Evolutionary conservation across 2,329 filamentous ascomycete genomes (phyloP), one percentile per base, ranked within the genome.

Genomic region (Madurella fahalii): DNA sequence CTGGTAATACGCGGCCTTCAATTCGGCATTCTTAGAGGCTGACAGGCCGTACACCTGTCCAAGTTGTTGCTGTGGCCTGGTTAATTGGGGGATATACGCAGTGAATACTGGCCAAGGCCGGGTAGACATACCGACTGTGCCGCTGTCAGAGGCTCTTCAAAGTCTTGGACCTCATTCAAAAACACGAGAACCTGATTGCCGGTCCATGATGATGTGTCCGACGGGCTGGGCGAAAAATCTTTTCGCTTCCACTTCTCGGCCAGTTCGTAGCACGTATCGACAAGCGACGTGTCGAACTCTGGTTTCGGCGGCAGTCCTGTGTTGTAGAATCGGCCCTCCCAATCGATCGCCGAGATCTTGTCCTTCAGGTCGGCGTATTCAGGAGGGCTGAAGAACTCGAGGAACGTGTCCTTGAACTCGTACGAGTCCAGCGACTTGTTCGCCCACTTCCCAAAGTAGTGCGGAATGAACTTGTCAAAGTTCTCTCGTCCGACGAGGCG

Each of bases 401-500:
- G 69, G 50, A 96, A 85, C 1, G 90, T 95, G 47, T 86, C 78
- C 69, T 93, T 95, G 81, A 99, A 99, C 66, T 97, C 90, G 64
- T 89, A 95, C 2, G 90, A 95, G 72, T 96, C 91, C 8, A 99
- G 80, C 2, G 90, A 96, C 71, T 91, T 93, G 67, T 83, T 82
- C 54, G 88, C 85, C 82, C 87, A 97, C 40, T 82, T 89, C 31
- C 80, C 84, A 70, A 97, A 97, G 75, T 97, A 96, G 71, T 96
- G 85, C 15, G 92, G 91, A 66, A 97, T 96, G 72, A 97, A 99
- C 64, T 85, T 87, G 77, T 97, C 90, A 75, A 94, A 99, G 68
- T 88, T 87, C n/a, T 86, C 79, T 57, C 89, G 87, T 37, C 90
- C 89, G 4, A 97, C 80, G 1, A 96, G 76, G 45, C 86, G 87